Percentiles rank a stretch among this genome's conserved stretches.
Evolutionary conservation across 176 grass and related monocot genomes (phyloP).

Genomic region (Chloris gayana): DNA sequence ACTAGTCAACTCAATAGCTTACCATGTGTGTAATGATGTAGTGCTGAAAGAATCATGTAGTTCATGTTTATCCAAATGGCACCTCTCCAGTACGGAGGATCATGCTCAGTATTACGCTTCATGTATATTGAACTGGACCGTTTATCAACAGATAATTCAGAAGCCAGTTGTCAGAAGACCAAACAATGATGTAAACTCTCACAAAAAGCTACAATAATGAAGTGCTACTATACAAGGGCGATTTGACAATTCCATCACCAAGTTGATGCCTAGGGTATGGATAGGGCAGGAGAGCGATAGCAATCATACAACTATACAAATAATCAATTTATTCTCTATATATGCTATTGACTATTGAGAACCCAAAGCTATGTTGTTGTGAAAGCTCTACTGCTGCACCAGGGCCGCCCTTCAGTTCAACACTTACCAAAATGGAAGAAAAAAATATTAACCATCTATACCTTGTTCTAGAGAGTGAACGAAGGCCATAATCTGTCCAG

Average conservation of each 20-base stretch:
- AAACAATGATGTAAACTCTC: slow-evolving; percentile 1
- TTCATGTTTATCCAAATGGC: slow-evolving; percentile 99
- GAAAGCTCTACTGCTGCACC: too few species aligned
- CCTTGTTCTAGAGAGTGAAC: slow-evolving; percentile 92
- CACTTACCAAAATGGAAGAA: too few species aligned
- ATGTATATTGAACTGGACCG: slow-evolving; percentile 87
- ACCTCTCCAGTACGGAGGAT: slow-evolving; percentile 96
- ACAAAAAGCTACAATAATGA: background rate
- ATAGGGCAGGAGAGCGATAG: background rate
- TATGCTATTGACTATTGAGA: background rate
- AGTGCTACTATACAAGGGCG: background rate
- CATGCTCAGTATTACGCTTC: slow-evolving; percentile 94
- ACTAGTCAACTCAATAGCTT: slow-evolving; percentile 17
- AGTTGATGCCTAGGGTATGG: background rate
- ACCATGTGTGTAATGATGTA: slow-evolving; percentile 84
- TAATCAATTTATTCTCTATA: background rate
- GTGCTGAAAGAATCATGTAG: slow-evolving; percentile 92
- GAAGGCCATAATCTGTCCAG: slow-evolving; percentile 93
- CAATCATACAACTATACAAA: background rate
- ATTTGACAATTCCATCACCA: background rate
- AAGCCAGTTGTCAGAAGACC: background rate
- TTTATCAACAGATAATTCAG: slow-evolving; percentile 28
- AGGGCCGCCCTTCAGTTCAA: too few species aligned
- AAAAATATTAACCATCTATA: slow-evolving; percentile 33
- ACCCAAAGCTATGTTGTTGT: background rate